Evolutionary conservation across 257 asterid genomes (phyloP), one percentile per base, ranked within the genome.

Genomic region (Solanum habrochaites): DNA sequence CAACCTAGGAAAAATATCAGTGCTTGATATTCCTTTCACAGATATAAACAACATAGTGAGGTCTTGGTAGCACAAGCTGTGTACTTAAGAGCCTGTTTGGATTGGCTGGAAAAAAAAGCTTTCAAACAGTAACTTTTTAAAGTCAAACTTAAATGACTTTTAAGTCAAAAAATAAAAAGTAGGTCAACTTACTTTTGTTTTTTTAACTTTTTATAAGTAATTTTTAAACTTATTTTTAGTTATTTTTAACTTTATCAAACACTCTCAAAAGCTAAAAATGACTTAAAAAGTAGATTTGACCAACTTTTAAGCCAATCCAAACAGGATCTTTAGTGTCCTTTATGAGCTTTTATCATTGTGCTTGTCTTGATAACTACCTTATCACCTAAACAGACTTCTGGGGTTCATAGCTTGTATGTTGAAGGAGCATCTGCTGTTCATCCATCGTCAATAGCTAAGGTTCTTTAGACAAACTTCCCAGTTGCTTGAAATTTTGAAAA

Each of bases 371-470:
- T 40, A 84, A 32, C 74, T 69, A 73, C 71, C 81, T 56, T 64
- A 45, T 86, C 75, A 87, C 87, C 83, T 83, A 82, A 93, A 93
- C 96, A 97, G 99, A 90, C 87, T 85, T 90, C 93, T 83, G 92
- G 92, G 89, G 90, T 62, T 82, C 90, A 91, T 85, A 91, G 94
- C 92, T 88, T 97, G 35, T 95, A 91, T 87, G 89, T 97, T 67
- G 99, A 94, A 90, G 99, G 98, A 86, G 99, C 98, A 90, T 97
- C 99, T 89, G 93, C 93, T 47, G 88, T 92, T 90, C 94, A 89
- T 91, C 98, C 99, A 85, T 88, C 87, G 86, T 93, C 99, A 87
- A 91, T 97, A 88, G 99, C 96, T 20, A 93, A 97, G 98, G 99
- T 97, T 87, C 86, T 67, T 75, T 74, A 69, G 67, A 35, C 82